These are phyloP conservation scores for Rhynchosporium agropyri DNA, from an alignment of 2,329 filamentous ascomycete species.

Conservation along the genomic window DNA sequence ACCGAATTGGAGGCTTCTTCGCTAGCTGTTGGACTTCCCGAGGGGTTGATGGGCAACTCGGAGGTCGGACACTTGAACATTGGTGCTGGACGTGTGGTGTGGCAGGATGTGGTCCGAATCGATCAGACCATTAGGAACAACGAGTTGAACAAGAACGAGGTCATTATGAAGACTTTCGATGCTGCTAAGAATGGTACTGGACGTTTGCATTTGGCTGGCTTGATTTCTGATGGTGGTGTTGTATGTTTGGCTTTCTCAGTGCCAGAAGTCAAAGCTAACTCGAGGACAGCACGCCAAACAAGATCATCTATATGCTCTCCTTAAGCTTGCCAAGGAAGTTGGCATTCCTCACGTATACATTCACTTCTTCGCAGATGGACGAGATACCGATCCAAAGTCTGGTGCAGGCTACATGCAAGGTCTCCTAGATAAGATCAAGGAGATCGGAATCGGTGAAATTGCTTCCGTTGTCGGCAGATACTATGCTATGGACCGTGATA, in stretches of 20 bases:
- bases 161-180: slow-evolving; percentile 64
- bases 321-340: slow-evolving; percentile 87
- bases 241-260: slow-evolving; percentile 48
- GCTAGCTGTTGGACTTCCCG: slow-evolving; percentile 89
- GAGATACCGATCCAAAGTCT: slow-evolving; percentile 97
- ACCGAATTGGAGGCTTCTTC: slow-evolving; percentile 95
- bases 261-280: slow-evolving; percentile 26
- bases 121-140: slow-evolving; percentile 76
- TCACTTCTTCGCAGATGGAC: slow-evolving; percentile 98
- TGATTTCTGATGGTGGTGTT: slow-evolving; percentile 94
- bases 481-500: slow-evolving; percentile 99
- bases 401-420: slow-evolving; percentile 85
- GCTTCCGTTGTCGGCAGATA: slow-evolving; percentile 94
- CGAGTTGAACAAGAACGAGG: slow-evolving; percentile 43
- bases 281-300: slow-evolving; percentile 79
- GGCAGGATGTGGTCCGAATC: slow-evolving; percentile 98
- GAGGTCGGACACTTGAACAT: slow-evolving; percentile 99
- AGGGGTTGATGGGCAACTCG: slow-evolving; percentile 98
- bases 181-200: slow-evolving; percentile 86
- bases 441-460: slow-evolving; percentile 84
- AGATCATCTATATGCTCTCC: slow-evolving; percentile 83
- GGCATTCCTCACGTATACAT: slow-evolving; percentile 91
- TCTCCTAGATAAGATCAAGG: slow-evolving; percentile 76
- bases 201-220: slow-evolving; percentile 85
- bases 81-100: slow-evolving; percentile 93